Conservation (phyloP, 2,329 filamentous ascomycete genomes). For the Alternaria triticimaculans region DNA sequence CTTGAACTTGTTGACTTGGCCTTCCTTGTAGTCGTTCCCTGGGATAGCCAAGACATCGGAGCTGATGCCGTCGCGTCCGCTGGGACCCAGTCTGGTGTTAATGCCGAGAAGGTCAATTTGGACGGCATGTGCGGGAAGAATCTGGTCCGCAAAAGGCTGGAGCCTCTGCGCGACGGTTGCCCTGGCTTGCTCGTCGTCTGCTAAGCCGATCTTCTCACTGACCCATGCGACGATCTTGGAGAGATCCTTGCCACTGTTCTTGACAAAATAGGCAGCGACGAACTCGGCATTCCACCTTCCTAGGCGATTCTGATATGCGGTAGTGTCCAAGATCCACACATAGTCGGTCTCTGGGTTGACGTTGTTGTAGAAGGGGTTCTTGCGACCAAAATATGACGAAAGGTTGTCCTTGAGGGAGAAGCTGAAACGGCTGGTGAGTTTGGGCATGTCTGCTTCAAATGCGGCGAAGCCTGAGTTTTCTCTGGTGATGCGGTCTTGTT, state of each 20-base stretch:
- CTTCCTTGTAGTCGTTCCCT: constrained; percentile 51
- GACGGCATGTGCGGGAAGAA: constrained; percentile 73
- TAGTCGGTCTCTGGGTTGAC: constrained; percentile 70
- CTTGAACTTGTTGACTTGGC: constrained; percentile 37
- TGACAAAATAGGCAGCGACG: constrained; percentile 80
- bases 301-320: constrained; percentile 68
- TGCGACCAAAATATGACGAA: constrained; percentile 47
- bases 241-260: constrained; percentile 70
- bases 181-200: constrained; percentile 56
- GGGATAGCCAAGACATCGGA: constrained; percentile 62
- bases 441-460: constrained; percentile 48
- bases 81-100: constrained; percentile 65
- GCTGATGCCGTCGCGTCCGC: constrained; percentile 74
- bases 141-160: constrained; percentile 77
- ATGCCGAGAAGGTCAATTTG: constrained; percentile 64
- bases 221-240: constrained; percentile 74
- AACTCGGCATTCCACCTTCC: constrained; percentile 80
- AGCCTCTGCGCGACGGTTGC: constrained; percentile 71
- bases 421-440: constrained; percentile 40
- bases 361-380: constrained; percentile 45
- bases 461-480: constrained; percentile 37
- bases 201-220: constrained; percentile 71
- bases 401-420: constrained; percentile 49
- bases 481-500: constrained; percentile 44
- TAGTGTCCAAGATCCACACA: constrained; percentile 92